Percentiles rank a stretch among this genome's conserved stretches.
These are phyloP conservation scores for Tausonia pullulans DNA, from an alignment of 1,284 basidiomycete species.

Conservation along the genomic window DNA sequence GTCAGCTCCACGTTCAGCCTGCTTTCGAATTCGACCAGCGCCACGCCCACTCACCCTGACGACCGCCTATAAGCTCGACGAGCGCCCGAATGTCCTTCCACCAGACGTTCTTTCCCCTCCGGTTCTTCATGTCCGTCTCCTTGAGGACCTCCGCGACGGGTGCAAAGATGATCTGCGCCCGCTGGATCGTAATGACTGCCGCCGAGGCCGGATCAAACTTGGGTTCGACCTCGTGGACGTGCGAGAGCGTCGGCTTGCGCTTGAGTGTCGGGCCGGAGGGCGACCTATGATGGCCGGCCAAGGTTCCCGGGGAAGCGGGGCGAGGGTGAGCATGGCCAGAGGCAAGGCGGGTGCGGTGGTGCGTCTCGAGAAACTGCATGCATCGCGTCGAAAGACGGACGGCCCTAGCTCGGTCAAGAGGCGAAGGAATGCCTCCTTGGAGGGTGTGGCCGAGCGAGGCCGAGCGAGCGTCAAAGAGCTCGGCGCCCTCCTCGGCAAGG, in stretches of 20 bases:
- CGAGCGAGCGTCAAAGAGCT: conserved; percentile 85
- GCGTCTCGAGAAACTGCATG: conserved; percentile 84
- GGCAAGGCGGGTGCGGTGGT: conserved; percentile 31
- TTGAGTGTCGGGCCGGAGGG: conserved; percentile 27
- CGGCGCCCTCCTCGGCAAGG: conserved; percentile 81
- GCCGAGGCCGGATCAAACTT: conserved; percentile 40
- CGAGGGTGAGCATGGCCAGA: conserved; percentile 12
- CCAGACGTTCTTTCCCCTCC: conserved; percentile 70
- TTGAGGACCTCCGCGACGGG: conserved; percentile 69
- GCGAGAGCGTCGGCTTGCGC: conserved; percentile 39
- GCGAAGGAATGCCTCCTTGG: conserved; percentile 89
- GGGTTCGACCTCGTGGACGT: conserved; percentile 25
- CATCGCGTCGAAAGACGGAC: conserved; percentile 81
- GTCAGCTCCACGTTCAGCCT: no score
- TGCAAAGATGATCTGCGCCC: conserved; percentile 66
- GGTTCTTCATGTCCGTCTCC: conserved; percentile 81
- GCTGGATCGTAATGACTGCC: conserved; percentile 83
- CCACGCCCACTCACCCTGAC: conserved; percentile 4
- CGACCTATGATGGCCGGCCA: conserved; percentile 3
- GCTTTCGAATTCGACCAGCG: no score
- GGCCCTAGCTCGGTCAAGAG: conserved; percentile 82
- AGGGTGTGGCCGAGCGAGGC: conserved; percentile 92
- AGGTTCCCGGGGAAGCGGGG: conserved; percentile 21
- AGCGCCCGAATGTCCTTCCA: conserved; percentile 63
- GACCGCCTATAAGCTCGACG: conserved; percentile 49